Evolutionary conservation across 1,284 basidiomycete species (phyloP), one percentile per base, ranked within the genome.

Genomic region (Tilletiaria anomala): DNA sequence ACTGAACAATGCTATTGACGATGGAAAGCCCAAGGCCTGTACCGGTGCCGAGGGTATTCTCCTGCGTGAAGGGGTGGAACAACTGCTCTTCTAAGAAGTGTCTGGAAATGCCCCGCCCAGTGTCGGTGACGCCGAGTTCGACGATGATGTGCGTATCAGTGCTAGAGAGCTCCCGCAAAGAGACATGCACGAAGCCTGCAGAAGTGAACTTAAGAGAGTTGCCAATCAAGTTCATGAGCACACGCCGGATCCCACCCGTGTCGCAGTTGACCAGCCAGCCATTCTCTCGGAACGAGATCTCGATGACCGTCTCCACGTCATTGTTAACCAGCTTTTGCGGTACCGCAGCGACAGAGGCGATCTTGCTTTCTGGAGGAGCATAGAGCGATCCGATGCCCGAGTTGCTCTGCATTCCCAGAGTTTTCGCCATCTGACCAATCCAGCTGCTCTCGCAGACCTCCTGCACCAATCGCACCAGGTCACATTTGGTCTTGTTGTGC

Each of bases 21-120:
- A 96, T 96, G 17, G 89, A 88, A 17, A 94, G 77, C n/a, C 89
- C 89, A 2, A 96, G 75, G 14, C 89, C 89, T 1, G 89, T 96
- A 1, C 89, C 89, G 2, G 86, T 81, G 58, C 91, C 86, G 6
- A 86, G 66, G 1, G 84, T 82, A 56, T 87, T 86, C 48, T 74
- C 72, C 44, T 94, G 89, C 1, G 88, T 87, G 70, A 96, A 96
- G 0, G 89, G 89, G 58, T 93, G 88, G 71, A 94, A 96, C 2
- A 96, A 73, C 69, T 93, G 86, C 54, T 93, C 87, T 78, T 87
- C 57, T 20, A 51, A 35, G 23, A 40, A 45, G 47, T 32, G 38
- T 17, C 58, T 45, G 15, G 56, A 50, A 44, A 53, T 44, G 38
- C 62, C 80, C 73, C 89, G 89, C 38, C 88, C 89, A 3, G 86